These are phyloP conservation scores for Primulina huaijiensis DNA, from an alignment of 257 asterid species.

Conservation along the genomic window DNA sequence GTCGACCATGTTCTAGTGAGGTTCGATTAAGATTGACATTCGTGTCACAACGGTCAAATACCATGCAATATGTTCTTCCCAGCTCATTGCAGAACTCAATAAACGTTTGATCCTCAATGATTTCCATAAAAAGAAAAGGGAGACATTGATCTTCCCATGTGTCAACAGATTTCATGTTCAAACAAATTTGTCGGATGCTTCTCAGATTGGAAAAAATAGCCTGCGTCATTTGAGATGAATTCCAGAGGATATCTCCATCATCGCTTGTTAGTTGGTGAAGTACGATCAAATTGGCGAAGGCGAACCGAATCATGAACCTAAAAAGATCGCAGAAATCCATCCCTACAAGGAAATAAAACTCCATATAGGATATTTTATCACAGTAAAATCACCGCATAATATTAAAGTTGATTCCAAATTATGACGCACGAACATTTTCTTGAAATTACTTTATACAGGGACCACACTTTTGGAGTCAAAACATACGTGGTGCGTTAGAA, in stretches of 20 bases:
- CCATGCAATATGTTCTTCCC: constrained; percentile 43
- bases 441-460: background rate
- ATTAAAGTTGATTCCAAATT: no score
- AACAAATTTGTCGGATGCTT: constrained; percentile 38
- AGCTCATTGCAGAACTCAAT: constrained; percentile 47
- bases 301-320: constrained; percentile 64
- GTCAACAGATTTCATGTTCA: constrained; percentile 52
- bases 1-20: constrained; percentile 30
- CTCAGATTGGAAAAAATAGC: constrained; percentile 53
- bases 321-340: constrained; percentile 82
- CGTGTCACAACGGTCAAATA: constrained; percentile 27
- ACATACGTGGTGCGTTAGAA: background rate
- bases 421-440: background rate
- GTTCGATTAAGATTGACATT: constrained; percentile 11
- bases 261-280: constrained; percentile 40
- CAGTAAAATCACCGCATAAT: background rate
- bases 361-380: background rate
- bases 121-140: constrained; percentile 27
- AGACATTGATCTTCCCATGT: constrained; percentile 31
- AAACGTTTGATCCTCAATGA: constrained; percentile 48
- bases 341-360: constrained; percentile 38
- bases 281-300: constrained; percentile 65
- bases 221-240: constrained; percentile 39
- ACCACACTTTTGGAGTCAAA: background rate
- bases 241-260: constrained; percentile 13